Evolutionary conservation across 805 yeast species (phyloP).

Genomic region (Peterozyma toletana): DNA sequence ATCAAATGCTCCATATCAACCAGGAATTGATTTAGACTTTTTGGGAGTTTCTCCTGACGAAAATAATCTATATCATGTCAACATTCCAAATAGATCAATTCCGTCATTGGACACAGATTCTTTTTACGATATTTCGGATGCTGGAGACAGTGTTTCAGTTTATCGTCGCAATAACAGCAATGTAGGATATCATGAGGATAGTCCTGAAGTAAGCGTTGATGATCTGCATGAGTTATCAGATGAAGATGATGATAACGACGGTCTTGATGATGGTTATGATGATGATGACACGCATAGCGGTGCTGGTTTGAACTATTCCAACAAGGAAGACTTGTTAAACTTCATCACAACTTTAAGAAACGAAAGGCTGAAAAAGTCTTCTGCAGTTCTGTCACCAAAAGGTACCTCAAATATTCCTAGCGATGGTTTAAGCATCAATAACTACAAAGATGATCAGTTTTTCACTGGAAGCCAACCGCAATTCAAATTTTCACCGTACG

Average conservation of each 20-base stretch:
- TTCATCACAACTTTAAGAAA: slow-evolving; percentile 17
- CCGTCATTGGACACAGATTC: slow-evolving; percentile 8
- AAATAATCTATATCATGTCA: slow-evolving; percentile 3
- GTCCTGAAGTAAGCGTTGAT: slow-evolving; percentile 8
- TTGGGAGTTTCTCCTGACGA: slow-evolving; percentile 2
- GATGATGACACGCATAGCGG: slow-evolving; percentile 5
- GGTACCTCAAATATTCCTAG: too few relatives aligned
- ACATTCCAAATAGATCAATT: slow-evolving; percentile 3
- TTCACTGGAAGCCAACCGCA: neutral
- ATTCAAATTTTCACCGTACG: too few relatives aligned
- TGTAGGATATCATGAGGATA: too few relatives aligned
- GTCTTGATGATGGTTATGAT: slow-evolving; percentile 1
- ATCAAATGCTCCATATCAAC: neutral
- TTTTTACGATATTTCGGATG: slow-evolving; percentile 24
- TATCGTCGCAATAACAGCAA: too few relatives aligned
- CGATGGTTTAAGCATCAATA: neutral
- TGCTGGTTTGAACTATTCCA: slow-evolving; percentile 13
- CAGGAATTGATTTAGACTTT: slow-evolving; percentile 2
- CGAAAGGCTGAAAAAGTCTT: neutral
- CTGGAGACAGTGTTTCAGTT: too few relatives aligned
- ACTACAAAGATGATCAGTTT: neutral
- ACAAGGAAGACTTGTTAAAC: slow-evolving; percentile 19
- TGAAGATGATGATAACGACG: slow-evolving; percentile 10
- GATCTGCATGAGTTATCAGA: slow-evolving; percentile 24
- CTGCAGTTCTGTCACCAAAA: too few relatives aligned